Conservation (phyloP, 1,139 yeast species). For the Sugiyamaella sp. region DNA sequence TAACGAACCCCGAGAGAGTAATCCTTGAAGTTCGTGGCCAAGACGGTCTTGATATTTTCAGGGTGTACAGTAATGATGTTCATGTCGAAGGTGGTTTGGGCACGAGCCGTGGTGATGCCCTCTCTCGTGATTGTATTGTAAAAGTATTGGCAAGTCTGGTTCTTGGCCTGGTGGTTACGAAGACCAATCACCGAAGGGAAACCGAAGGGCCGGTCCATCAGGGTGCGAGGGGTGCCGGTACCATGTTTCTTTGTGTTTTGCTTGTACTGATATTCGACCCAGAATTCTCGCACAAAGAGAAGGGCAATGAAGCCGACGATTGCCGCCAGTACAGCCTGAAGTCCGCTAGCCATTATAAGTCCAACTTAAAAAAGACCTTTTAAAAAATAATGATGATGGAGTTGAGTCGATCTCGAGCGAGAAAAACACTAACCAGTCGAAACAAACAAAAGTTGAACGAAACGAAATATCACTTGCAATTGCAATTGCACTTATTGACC, state of each 20-base stretch:
- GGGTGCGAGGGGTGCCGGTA: conserved; percentile 16
- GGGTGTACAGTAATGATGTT: conserved; percentile 51
- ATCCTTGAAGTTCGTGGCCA: conserved; percentile 50
- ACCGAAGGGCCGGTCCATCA: conserved; percentile 29
- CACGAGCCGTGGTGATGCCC: conserved; percentile 12
- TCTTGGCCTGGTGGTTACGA: conserved; percentile 19
- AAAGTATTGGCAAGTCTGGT: conserved; percentile 26
- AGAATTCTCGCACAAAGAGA: conserved; percentile 12
- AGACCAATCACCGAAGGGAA: conserved; percentile 21
- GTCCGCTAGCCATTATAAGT: not conserved
- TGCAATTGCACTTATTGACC: too few relatives aligned
- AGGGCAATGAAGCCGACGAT: conserved; percentile 5
- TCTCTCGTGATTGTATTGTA: conserved; percentile 15
- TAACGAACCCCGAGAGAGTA: conserved; percentile 55
- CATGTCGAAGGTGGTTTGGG: conserved; percentile 16
- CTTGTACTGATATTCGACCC: conserved; percentile 19
- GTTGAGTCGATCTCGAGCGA: not conserved
- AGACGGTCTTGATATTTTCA: conserved; percentile 44
- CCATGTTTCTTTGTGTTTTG: conserved; percentile 21
- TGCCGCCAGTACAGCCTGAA: not conserved
- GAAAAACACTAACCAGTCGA: not conserved
- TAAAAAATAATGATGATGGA: not conserved
- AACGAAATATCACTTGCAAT: too few relatives aligned
- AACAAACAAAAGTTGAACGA: not conserved
- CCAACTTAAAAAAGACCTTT: not conserved